Conservation (phyloP, 495 filamentous ascomycete genomes). For the Usnea hakonensis region DNA sequence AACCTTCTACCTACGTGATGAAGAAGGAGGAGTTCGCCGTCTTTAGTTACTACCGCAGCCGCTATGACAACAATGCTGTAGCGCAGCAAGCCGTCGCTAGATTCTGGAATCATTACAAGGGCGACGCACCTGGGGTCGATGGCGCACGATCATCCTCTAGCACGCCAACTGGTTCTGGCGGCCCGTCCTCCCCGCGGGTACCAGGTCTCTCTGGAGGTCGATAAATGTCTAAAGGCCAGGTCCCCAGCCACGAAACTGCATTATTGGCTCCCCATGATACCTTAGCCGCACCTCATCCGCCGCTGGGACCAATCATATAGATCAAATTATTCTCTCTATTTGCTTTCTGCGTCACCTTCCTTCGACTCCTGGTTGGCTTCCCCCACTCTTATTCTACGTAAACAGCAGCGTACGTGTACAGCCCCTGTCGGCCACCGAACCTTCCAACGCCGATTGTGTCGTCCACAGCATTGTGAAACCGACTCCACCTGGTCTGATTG, state of each 20-base stretch:
- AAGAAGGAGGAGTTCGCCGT: constrained; percentile 64
- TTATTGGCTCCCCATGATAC: background rate
- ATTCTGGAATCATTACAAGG: constrained; percentile 43
- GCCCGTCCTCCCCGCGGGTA: background rate
- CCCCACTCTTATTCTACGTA: background rate
- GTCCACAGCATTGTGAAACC: background rate
- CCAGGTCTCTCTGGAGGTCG: background rate
- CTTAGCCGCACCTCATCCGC: background rate
- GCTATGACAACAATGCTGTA: constrained; percentile 41
- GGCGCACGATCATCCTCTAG: constrained; percentile 10
- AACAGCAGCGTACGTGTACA: background rate
- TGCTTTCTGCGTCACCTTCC: background rate
- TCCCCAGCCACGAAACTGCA: background rate
- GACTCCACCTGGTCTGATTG: background rate
- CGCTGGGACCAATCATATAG: background rate
- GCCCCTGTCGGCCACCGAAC: background rate
- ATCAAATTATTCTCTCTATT: background rate
- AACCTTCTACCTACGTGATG: constrained; percentile 59
- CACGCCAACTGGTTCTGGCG: constrained; percentile 5
- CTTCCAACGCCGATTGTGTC: background rate
- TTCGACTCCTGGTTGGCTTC: background rate
- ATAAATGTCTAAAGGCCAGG: background rate
- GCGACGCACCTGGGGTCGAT: constrained; percentile 16
- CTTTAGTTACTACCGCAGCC: constrained; percentile 63
- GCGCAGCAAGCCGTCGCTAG: constrained; percentile 40